Percentiles rank a stretch among this genome's conserved stretches.
phyloP scores from a whole-genome alignment of 1,139 yeast genomes.

The Scheffersomyces insectosa region DNA sequence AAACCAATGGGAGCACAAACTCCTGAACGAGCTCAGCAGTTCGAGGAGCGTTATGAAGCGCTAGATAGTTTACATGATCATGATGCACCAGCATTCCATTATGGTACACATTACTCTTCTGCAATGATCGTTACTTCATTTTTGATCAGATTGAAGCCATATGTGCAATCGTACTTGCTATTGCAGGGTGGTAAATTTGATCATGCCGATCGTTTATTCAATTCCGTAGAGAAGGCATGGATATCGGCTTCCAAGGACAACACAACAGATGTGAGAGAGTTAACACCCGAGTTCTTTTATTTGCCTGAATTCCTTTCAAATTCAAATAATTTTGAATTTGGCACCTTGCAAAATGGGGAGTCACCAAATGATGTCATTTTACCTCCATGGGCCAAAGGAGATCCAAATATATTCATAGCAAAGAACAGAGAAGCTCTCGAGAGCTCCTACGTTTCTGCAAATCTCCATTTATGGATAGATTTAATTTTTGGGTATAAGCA shows the following conservation, averaged over 20 bases:
- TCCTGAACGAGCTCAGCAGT: slow-evolving; percentile 55
- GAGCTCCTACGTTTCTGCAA: slow-evolving; percentile 72
- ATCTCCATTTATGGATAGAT: slow-evolving; percentile 81
- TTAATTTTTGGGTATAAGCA: slow-evolving; percentile 79
- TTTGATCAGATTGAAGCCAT: slow-evolving; percentile 73
- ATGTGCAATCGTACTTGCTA: slow-evolving; percentile 71
- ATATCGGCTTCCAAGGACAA: slow-evolving; percentile 71
- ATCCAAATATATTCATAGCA: slow-evolving; percentile 67
- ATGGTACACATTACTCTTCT: slow-evolving; percentile 89
- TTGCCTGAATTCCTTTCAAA: slow-evolving; percentile 75
- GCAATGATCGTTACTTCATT: slow-evolving; percentile 89
- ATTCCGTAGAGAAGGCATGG: slow-evolving; percentile 77
- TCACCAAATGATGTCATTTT: slow-evolving; percentile 59
- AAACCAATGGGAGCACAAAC: slow-evolving; percentile 92
- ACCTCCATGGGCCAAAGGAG: slow-evolving; percentile 83
- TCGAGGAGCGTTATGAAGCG: slow-evolving; percentile 70
- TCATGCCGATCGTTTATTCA: slow-evolving; percentile 79
- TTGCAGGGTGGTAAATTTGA: slow-evolving; percentile 87
- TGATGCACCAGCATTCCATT: slow-evolving; percentile 75
- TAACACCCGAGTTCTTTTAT: slow-evolving; percentile 81
- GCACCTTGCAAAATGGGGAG: slow-evolving; percentile 62
- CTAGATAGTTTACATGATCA: slow-evolving; percentile 51
- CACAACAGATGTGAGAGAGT: slow-evolving; percentile 83
- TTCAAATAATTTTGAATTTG: slow-evolving; percentile 65
- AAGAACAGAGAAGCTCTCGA: slow-evolving; percentile 82